Conservation (phyloP, 768 basidiomycete genomes). For the Aureoboletus auriporus region DNA sequence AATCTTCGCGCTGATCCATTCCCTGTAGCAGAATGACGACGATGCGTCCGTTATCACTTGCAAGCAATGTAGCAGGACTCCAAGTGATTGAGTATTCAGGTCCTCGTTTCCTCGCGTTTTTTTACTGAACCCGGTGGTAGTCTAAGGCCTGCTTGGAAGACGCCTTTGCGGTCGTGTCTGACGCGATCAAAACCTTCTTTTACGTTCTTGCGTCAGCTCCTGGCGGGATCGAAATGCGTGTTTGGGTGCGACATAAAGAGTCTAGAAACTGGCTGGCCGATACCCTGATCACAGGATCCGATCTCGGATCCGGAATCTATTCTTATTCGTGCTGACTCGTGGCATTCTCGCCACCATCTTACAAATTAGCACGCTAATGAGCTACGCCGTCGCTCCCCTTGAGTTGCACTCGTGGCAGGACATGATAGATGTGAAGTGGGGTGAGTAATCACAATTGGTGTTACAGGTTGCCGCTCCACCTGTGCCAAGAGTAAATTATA, state of each 20-base stretch:
- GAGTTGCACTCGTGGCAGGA: slow-evolving; percentile 9
- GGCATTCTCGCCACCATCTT: slow-evolving; percentile 14
- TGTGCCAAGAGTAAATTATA: slow-evolving; percentile 9
- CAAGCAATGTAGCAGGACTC: neutral
- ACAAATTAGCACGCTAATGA: slow-evolving; percentile 4
- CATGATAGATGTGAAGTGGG: neutral
- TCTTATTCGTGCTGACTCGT: slow-evolving; percentile 11
- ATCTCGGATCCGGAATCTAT: slow-evolving; percentile 6
- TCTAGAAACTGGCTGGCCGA: neutral
- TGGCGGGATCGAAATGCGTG: slow-evolving; percentile 3
- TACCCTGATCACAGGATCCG: slow-evolving; percentile 1
- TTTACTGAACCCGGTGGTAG: neutral
- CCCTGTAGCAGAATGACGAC: neutral
- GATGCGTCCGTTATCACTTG: neutral
- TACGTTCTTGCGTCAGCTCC: slow-evolving; percentile 11
- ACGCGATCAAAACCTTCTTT: slow-evolving; percentile 9
- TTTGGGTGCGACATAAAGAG: neutral
- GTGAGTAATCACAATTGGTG: neutral
- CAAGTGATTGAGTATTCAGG: neutral
- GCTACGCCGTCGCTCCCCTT: neutral
- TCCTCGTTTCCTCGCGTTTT: neutral
- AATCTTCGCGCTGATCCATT: neutral
- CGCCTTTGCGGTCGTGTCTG: slow-evolving; percentile 2
- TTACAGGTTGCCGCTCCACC: slow-evolving; percentile 6
- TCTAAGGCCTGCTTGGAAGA: slow-evolving; percentile 2